phyloP scores from a whole-genome alignment of 345 rosid genomes.

The Excoecaria agallocha region DNA sequence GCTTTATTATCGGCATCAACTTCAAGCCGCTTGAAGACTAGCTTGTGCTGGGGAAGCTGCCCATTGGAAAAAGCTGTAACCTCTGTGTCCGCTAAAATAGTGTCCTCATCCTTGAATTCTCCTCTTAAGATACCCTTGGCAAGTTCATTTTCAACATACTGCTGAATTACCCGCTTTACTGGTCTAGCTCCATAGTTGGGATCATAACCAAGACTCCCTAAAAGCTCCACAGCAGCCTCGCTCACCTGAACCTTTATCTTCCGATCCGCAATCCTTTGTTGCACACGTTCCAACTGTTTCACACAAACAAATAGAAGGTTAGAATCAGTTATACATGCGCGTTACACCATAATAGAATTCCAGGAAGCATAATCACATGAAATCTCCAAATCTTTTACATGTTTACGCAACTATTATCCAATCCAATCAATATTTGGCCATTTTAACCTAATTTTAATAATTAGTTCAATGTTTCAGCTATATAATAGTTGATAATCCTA shows the following conservation, averaged over 20 bases:
- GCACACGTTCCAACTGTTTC: constrained; percentile 86
- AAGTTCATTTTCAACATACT: constrained; percentile 86
- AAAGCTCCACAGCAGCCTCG: constrained; percentile 72
- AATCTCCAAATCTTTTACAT: no score
- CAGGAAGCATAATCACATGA: no score
- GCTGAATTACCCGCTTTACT: constrained; percentile 94
- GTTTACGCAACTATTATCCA: no score
- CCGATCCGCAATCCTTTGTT: constrained; percentile 78
- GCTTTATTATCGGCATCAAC: constrained; percentile 26
- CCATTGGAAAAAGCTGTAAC: constrained; percentile 66
- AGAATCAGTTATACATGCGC: background rate
- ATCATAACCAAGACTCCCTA: constrained; percentile 86
- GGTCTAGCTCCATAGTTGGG: constrained; percentile 98
- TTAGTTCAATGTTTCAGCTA: no score
- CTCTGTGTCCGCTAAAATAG: constrained; percentile 64
- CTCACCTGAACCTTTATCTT: constrained; percentile 74
- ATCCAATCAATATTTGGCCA: no score
- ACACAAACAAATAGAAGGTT: constrained; percentile 13
- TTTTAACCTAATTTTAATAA: no score
- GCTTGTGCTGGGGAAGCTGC: constrained; percentile 81
- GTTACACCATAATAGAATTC: background rate
- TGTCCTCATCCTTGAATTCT: constrained; percentile 83
- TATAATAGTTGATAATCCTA: no score
- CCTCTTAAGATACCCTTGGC: constrained; percentile 96
- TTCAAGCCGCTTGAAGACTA: constrained; percentile 53